Evolutionary conservation across 192 early-diverging fungal species (phyloP).

Genomic region (Backusella luteola): DNA sequence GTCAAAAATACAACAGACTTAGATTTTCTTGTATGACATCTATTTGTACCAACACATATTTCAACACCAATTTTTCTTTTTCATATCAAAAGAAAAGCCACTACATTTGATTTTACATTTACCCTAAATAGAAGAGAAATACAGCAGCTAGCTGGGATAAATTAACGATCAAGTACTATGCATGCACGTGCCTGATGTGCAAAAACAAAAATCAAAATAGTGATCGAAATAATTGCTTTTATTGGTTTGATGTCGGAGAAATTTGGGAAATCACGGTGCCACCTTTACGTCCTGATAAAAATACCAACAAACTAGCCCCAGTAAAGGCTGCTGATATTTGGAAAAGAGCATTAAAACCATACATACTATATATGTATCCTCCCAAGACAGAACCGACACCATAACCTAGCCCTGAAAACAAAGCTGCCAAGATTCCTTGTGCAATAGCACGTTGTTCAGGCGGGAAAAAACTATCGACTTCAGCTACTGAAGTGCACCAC

Average conservation of each 20-base stretch:
- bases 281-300: neutral
- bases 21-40: neutral
- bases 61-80: neutral
- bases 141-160: neutral
- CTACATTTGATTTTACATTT: neutral
- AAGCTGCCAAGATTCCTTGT: slow-evolving; percentile 30
- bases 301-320: neutral
- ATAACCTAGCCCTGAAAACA: slow-evolving; percentile 25
- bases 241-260: slow-evolving; percentile 7
- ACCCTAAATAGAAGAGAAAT: neutral
- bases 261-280: neutral
- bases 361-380: slow-evolving; percentile 17
- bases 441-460: slow-evolving; percentile 28
- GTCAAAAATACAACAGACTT: neutral
- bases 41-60: slow-evolving; percentile 10
- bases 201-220: slow-evolving; percentile 4
- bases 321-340: neutral
- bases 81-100: neutral
- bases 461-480: slow-evolving; percentile 26
- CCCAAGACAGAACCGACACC: slow-evolving; percentile 18
- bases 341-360: neutral
- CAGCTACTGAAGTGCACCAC: slow-evolving; percentile 25
- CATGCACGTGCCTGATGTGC: slow-evolving; percentile 3
- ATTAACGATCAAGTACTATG: neutral
- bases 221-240: slow-evolving; percentile 7